Evolutionary conservation across 495 filamentous ascomycete genomes (phyloP).

Genomic region (Lasiosphaeriaceae sp.): DNA sequence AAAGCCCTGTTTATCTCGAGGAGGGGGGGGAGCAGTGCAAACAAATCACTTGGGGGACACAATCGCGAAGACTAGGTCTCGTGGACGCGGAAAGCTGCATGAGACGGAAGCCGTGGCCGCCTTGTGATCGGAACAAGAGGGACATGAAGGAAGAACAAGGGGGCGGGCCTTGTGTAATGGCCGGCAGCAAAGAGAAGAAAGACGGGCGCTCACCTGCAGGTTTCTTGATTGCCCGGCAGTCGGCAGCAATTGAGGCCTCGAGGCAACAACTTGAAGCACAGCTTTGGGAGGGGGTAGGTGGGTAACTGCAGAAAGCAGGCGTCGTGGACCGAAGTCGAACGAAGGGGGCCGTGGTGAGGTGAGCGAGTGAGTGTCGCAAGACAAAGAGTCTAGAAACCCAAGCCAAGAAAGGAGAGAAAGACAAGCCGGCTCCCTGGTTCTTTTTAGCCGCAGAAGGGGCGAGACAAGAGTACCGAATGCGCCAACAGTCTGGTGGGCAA

Average conservation of each 20-base stretch:
- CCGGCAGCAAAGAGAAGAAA: constrained; percentile 8
- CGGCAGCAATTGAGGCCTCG: constrained; percentile 6
- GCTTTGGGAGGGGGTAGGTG: background rate
- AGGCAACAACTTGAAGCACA: constrained; percentile 2
- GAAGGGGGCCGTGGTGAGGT: constrained; percentile 1
- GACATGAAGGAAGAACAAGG: constrained; percentile 7
- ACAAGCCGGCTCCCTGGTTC: background rate
- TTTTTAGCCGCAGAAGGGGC: too few species aligned
- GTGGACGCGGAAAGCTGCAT: constrained; percentile 40
- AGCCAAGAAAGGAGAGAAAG: background rate
- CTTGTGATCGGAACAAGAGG: constrained; percentile 21
- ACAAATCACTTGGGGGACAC: constrained; percentile 23
- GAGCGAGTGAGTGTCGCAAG: background rate
- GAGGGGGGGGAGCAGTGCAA: constrained; percentile 17
- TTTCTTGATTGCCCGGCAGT: constrained; percentile 8
- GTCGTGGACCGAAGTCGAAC: constrained; percentile 5
- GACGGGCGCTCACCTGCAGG: constrained; percentile 5
- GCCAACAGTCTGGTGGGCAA: too few species aligned
- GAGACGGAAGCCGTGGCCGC: constrained; percentile 29
- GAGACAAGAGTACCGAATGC: too few species aligned
- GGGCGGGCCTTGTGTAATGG: constrained; percentile 15
- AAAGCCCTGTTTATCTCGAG: background rate
- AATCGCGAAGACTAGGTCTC: constrained; percentile 34
- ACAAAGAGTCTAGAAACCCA: constrained; percentile 5
- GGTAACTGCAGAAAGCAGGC: constrained; percentile 9